A percentile compares a stretch with the other conserved stretches of the same genome.
Conservation (phyloP, 345 rosid genomes). For the Corchorus olitorius region DNA sequence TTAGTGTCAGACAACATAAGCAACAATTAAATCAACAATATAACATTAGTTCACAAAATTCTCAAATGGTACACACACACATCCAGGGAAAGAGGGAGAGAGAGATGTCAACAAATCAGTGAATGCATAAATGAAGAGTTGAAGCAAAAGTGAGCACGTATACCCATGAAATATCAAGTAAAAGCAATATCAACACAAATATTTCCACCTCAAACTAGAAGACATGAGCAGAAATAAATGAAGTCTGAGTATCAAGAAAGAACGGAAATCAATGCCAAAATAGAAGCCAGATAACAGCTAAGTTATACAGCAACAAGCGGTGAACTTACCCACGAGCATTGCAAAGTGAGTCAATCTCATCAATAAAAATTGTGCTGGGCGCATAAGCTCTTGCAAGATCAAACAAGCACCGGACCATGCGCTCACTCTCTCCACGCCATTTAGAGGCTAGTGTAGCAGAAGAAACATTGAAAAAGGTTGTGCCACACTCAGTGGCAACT, state of each 20-base stretch:
- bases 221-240: no score
- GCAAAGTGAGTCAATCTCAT: constrained; percentile 97
- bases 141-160: not conserved
- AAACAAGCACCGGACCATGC: constrained; percentile 95
- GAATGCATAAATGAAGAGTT: not conserved
- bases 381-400: constrained; percentile 97
- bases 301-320: constrained; percentile 1
- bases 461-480: constrained; percentile 95
- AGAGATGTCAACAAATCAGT: not conserved
- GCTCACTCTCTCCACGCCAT: constrained; percentile 99
- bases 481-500: constrained; percentile 97
- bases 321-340: constrained; percentile 87
- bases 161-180: not conserved
- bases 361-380: constrained; percentile 95
- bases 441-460: constrained; percentile 97
- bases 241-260: constrained; percentile 6
- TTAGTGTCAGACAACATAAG: not conserved
- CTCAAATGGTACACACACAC: not conserved
- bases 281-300: not conserved
- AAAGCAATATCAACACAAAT: not conserved
- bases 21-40: not conserved
- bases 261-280: constrained; percentile 15
- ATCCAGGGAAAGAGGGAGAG: not conserved
- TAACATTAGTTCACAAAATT: not conserved
- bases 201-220: not conserved